Conservation (phyloP, 1,284 basidiomycete genomes). For the Porodaedalea pini region DNA sequence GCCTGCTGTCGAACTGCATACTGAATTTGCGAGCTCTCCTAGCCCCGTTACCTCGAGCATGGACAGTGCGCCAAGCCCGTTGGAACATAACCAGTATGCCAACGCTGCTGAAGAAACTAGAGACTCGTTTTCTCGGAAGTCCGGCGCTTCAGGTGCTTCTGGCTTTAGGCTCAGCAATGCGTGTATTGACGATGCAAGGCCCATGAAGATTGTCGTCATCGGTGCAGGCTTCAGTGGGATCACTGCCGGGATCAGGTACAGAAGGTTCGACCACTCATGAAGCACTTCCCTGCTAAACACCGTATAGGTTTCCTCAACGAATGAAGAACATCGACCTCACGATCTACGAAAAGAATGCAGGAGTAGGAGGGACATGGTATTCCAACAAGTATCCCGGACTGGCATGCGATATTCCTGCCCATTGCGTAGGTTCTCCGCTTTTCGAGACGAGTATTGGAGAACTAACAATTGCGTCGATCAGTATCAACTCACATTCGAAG, state of each 20-base stretch:
- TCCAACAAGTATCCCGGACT: constrained; percentile 42
- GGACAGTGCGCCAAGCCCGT: not conserved
- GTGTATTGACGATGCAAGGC: constrained; percentile 45
- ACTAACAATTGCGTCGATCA: constrained; percentile 26
- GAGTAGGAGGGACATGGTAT: constrained; percentile 59
- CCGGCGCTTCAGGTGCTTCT: no score
- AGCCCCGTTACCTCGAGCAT: not conserved
- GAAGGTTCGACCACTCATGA: not conserved
- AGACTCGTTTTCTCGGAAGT: no score
- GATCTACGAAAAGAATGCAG: constrained; percentile 59
- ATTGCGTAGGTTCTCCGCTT: constrained; percentile 36
- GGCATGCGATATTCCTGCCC: constrained; percentile 55
- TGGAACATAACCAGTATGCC: not conserved
- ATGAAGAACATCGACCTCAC: constrained; percentile 51
- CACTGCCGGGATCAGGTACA: constrained; percentile 50
- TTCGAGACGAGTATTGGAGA: not conserved
- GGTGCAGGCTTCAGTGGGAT: constrained; percentile 58
- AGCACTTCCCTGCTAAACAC: not conserved
- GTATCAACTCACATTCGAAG: constrained; percentile 59
- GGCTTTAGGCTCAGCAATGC: constrained; percentile 27
- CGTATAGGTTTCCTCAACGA: constrained; percentile 48
- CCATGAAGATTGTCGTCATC: constrained; percentile 47
- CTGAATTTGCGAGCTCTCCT: not conserved
- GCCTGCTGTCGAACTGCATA: not conserved
- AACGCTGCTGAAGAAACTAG: no score